phyloP scores from a whole-genome alignment of 2,329 filamentous ascomycete species.

The Alternaria atra region DNA sequence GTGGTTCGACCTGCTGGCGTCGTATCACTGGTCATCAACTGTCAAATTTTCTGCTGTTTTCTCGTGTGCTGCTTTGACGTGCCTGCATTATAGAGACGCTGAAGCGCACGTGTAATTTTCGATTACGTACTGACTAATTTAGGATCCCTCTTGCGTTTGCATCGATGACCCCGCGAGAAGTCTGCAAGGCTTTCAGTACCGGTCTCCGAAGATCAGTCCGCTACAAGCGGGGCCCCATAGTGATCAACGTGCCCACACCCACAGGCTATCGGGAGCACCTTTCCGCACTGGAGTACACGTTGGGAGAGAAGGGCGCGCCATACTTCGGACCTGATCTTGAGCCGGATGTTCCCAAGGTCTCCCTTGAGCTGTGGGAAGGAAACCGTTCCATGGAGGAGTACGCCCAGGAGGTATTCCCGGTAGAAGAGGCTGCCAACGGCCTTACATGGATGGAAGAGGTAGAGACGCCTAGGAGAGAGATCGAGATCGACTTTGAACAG shows the following conservation, averaged over 20 bases:
- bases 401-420: conserved; percentile 88
- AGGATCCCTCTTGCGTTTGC: conserved; percentile 92
- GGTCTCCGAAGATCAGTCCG: conserved; percentile 80
- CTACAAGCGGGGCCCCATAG: conserved; percentile 81
- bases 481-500: conserved; percentile 48
- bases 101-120: conserved; percentile 25
- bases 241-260: conserved; percentile 86
- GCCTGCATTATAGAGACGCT: conserved; percentile 12
- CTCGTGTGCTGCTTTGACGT: conserved; percentile 18
- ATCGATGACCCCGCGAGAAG: conserved; percentile 82
- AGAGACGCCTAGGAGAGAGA: conserved; percentile 48
- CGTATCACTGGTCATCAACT: conserved; percentile 18
- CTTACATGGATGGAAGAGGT: conserved; percentile 85
- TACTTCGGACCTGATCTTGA: conserved; percentile 71
- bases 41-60: conserved; percentile 20
- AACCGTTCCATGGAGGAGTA: conserved; percentile 93
- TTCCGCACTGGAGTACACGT: conserved; percentile 68
- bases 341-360: conserved; percentile 72
- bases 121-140: conserved; percentile 37
- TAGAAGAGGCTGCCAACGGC: conserved; percentile 94
- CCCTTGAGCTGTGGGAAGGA: conserved; percentile 88
- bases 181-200: conserved; percentile 79
- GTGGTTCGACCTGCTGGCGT: conserved; percentile 30
- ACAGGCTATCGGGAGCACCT: conserved; percentile 89
- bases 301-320: conserved; percentile 67